phyloP scores from a whole-genome alignment of 2,329 filamentous ascomycete species.

The Plectosphaerella sp. region DNA sequence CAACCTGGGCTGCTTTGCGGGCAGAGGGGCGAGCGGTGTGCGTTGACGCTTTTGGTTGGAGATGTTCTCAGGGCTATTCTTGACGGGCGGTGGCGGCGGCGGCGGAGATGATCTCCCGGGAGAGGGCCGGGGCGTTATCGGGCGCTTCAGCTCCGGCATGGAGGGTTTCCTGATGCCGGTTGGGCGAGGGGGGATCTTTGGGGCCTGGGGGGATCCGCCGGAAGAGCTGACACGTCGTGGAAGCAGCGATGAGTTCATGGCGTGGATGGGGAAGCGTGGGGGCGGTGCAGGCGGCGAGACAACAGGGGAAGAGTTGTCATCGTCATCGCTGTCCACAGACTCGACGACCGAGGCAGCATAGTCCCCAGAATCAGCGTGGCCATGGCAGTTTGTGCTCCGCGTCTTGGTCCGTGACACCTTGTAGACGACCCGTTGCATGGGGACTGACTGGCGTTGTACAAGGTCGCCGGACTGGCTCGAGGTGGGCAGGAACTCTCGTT shows the following conservation, averaged over 20 bases:
- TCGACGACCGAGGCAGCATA: conserved; percentile 20
- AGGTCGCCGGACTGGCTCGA: conserved; percentile 19
- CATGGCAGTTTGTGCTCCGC: conserved; percentile 32
- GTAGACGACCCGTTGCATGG: conserved; percentile 55
- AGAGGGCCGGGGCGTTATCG: conserved; percentile 1
- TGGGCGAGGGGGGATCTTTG: not conserved
- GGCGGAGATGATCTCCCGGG: not conserved
- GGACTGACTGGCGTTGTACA: conserved; percentile 13
- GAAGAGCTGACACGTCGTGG: not conserved
- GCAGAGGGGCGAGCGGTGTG: conserved; percentile 24
- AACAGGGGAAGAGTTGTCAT: not conserved
- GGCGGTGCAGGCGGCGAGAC: not conserved
- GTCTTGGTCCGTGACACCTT: conserved; percentile 50
- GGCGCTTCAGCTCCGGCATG: not conserved
- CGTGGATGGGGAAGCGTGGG: not conserved
- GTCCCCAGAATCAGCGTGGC: conserved; percentile 23
- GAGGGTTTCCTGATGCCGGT: not conserved
- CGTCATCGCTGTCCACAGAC: conserved; percentile 14
- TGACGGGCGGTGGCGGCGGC: not conserved
- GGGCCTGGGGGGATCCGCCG: not conserved
- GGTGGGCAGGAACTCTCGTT: conserved; percentile 44
- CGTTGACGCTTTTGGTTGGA: conserved; percentile 45
- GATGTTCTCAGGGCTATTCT: conserved; percentile 21
- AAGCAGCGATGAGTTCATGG: not conserved
- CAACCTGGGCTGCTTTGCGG: conserved; percentile 8